Percentiles rank a stretch among this genome's conserved stretches.
Conservation (phyloP, 352 stramenopile genomes). For the Pythium dissimile region DNA sequence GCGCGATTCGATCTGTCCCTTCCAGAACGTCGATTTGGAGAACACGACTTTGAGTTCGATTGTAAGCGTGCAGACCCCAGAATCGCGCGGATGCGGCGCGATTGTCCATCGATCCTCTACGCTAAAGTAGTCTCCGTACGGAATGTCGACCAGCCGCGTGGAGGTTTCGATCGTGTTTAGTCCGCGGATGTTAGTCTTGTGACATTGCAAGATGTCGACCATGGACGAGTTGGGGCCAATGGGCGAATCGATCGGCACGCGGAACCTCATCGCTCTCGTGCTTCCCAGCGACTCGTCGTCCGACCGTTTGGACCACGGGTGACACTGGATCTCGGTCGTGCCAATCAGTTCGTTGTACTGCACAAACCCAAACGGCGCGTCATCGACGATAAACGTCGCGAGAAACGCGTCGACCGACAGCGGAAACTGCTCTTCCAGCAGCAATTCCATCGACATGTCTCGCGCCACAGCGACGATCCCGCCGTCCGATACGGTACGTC, state of each 20-base stretch:
- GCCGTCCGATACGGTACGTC: conserved; percentile 54
- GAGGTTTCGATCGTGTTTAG: conserved; percentile 67
- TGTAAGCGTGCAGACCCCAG: conserved; percentile 51
- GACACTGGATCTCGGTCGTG: conserved; percentile 69
- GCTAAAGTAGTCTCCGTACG: conserved; percentile 86
- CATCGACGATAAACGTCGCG: conserved; percentile 59
- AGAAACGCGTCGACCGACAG: conserved; percentile 72
- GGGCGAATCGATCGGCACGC: conserved; percentile 69
- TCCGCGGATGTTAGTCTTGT: conserved; percentile 39
- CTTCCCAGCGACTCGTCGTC: conserved; percentile 38
- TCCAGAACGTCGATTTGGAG: conserved; percentile 83
- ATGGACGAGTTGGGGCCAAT: conserved; percentile 80
- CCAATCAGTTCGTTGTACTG: conserved; percentile 57
- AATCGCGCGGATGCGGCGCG: conserved; percentile 36
- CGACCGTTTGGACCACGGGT: conserved; percentile 54
- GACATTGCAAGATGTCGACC: conserved; percentile 75
- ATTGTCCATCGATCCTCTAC: conserved; percentile 83
- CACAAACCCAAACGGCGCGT: conserved; percentile 64
- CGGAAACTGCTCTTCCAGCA: conserved; percentile 58
- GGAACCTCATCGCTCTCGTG: conserved; percentile 71
- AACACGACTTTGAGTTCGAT: conserved; percentile 86
- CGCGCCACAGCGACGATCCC: conserved; percentile 44
- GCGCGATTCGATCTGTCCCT: conserved; percentile 69
- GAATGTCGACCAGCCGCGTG: conserved; percentile 78
- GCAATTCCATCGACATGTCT: conserved; percentile 72